phyloP scores from a whole-genome alignment of 2,329 filamentous ascomycete genomes.

The Diaporthe sp. region DNA sequence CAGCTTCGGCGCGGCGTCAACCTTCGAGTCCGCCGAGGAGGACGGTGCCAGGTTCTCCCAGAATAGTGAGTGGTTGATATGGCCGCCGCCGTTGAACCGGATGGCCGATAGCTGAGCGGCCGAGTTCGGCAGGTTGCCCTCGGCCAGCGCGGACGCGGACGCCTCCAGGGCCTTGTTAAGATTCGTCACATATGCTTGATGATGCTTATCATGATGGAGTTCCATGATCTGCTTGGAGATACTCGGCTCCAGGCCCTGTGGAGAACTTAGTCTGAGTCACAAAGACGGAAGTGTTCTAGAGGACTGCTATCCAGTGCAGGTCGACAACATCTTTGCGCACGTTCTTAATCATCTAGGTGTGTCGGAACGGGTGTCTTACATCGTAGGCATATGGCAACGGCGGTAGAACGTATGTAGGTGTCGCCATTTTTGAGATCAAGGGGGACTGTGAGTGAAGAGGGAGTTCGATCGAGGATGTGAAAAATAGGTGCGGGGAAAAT shows the following conservation, averaged over 20 bases:
- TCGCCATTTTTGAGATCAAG: constrained; percentile 38
- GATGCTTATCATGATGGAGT: constrained; percentile 94
- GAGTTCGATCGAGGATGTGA: not conserved
- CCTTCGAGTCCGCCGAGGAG: constrained; percentile 67
- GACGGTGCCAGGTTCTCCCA: constrained; percentile 78
- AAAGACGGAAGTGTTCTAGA: not conserved
- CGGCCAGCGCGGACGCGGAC: constrained; percentile 66
- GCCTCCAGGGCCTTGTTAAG: constrained; percentile 85
- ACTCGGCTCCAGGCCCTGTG: constrained; percentile 68
- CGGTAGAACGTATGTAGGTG: constrained; percentile 51
- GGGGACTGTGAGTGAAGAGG: not conserved
- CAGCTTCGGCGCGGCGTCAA: constrained; percentile 67
- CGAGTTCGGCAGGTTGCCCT: constrained; percentile 59
- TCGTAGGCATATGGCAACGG: constrained; percentile 51
- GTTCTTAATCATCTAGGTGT: not conserved
- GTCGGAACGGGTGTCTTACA: constrained; percentile 41
- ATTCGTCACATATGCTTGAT: constrained; percentile 92
- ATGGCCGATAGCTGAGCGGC: constrained; percentile 71
- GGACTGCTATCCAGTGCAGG: not conserved
- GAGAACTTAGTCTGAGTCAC: constrained; percentile 40
- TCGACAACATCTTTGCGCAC: not conserved
- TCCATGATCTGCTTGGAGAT: constrained; percentile 96
- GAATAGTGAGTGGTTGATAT: constrained; percentile 77
- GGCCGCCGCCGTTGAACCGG: constrained; percentile 77
- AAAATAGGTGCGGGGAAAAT: not conserved